These are phyloP conservation scores for Barnettozyma hawaiiensis DNA, from an alignment of 1,139 yeast genomes.

Conservation along the genomic window DNA sequence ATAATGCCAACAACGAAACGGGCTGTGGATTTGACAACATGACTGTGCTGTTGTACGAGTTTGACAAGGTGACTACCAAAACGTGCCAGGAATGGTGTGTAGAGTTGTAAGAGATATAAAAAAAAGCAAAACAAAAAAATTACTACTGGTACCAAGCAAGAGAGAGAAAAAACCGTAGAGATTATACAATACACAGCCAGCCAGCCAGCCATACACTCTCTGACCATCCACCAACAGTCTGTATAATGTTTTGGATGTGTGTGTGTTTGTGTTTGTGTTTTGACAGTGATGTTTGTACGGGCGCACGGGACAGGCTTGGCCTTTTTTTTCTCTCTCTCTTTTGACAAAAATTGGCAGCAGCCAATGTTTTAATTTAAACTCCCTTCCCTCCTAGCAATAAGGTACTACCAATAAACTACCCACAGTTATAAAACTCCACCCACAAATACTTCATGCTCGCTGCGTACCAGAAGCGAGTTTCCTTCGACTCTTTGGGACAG, in stretches of 20 bases:
- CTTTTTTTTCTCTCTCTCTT: no score
- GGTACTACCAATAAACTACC: neutral
- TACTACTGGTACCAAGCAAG: no score
- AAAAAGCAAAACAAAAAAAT: no score
- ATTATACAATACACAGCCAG: no score
- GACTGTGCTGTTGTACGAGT: constrained; percentile 31
- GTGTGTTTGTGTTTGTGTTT: no score
- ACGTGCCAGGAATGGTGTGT: constrained; percentile 1
- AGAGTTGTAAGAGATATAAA: neutral
- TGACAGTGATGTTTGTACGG: neutral
- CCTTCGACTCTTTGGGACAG: constrained; percentile 23
- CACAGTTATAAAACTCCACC: neutral
- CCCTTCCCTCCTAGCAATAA: no score
- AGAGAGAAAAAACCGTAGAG: no score
- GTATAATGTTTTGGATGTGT: no score
- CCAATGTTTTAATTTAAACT: no score
- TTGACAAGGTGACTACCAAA: neutral
- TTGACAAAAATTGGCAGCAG: neutral
- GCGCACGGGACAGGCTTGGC: neutral
- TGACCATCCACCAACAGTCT: no score
- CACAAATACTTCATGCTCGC: constrained; percentile 5
- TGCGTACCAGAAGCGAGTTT: constrained; percentile 20
- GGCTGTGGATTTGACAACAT: constrained; percentile 80
- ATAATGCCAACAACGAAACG: constrained; percentile 64
- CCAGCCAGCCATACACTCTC: no score